Evolutionary conservation across 2,329 filamentous ascomycete species (phyloP).

Genomic region (Diaporthe eres): DNA sequence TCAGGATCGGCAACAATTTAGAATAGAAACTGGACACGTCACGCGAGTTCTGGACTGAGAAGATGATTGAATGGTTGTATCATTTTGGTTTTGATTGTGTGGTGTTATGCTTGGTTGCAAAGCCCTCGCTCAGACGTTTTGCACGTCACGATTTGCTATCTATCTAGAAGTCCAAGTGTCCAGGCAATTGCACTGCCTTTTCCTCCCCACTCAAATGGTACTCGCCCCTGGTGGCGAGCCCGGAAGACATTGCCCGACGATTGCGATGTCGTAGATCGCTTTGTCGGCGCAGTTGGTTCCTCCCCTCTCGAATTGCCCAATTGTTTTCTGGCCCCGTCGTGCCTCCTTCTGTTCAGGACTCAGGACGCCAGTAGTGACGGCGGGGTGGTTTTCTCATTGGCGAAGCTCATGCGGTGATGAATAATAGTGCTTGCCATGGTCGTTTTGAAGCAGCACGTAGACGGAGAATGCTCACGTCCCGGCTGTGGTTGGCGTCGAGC

Average conservation of each 20-base stretch:
- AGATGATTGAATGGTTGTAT: constrained; percentile 16
- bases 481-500: constrained; percentile 19
- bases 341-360: neutral
- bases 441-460: constrained; percentile 4
- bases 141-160: constrained; percentile 9
- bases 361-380: neutral
- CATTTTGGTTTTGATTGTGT: constrained; percentile 10
- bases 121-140: neutral
- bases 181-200: neutral
- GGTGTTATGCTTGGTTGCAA: neutral
- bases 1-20: neutral
- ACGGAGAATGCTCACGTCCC: constrained; percentile 30
- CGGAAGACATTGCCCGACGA: neutral
- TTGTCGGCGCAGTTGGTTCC: neutral
- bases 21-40: constrained; percentile 25
- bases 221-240: constrained; percentile 20
- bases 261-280: neutral
- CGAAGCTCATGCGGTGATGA: constrained; percentile 20
- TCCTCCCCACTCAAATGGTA: neutral
- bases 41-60: neutral
- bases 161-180: neutral
- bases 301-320: neutral
- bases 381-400: constrained; percentile 13
- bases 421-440: neutral
- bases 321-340: constrained; percentile 2